Conservation (phyloP, 805 yeast species). For the Kuraishia hungarica region DNA sequence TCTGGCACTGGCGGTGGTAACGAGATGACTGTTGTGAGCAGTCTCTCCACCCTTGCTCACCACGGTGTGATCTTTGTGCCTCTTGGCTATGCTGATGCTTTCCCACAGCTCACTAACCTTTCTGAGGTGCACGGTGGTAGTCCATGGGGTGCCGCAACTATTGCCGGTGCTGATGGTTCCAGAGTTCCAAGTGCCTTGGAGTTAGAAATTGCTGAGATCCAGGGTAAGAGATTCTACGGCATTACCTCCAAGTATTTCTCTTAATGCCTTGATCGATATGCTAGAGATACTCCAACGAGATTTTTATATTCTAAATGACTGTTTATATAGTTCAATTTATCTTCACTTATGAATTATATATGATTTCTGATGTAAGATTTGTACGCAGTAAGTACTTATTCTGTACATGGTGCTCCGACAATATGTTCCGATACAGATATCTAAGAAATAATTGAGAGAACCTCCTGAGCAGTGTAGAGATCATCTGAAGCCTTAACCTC, state of each 20-base stretch:
- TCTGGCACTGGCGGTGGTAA: constrained; percentile 85
- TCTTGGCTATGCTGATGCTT: constrained; percentile 56
- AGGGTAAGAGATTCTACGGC: constrained; percentile 57
- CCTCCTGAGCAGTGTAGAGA: constrained; percentile 15
- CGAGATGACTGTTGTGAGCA: constrained; percentile 59
- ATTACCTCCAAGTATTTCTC: neutral
- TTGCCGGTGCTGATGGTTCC: constrained; percentile 72
- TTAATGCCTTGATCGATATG: too few species aligned
- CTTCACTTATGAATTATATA: too few species aligned
- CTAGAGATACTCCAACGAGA: too few species aligned
- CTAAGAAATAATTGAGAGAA: neutral
- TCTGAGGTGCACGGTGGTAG: constrained; percentile 75
- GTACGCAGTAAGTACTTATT: neutral
- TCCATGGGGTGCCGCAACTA: constrained; percentile 82
- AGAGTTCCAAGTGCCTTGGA: constrained; percentile 59
- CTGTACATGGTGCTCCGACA: neutral
- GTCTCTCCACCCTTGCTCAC: constrained; percentile 59
- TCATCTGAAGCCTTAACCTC: constrained; percentile 29
- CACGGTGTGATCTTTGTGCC: constrained; percentile 80
- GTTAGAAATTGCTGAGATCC: constrained; percentile 50
- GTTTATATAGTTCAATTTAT: too few species aligned
- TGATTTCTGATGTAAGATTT: too few species aligned
- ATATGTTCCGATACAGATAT: too few species aligned
- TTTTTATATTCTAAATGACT: too few species aligned
- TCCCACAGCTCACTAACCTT: constrained; percentile 43